Evolutionary conservation across 257 asterid genomes (phyloP).

Genomic region (Prunella vulgaris): DNA sequence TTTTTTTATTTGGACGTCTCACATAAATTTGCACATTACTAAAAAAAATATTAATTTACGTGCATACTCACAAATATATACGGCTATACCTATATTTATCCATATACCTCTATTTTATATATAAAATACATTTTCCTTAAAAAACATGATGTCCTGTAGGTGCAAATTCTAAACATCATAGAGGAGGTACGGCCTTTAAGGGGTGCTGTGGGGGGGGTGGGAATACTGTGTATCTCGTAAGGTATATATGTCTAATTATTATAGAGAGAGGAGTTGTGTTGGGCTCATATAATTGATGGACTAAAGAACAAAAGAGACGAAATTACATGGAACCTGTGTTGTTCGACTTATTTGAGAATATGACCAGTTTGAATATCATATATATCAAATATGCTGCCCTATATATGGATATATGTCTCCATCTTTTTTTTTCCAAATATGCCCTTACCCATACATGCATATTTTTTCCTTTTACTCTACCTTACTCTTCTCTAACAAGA

Average conservation of each 20-base stretch:
- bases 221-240: no score
- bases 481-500: background rate
- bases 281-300: slow-evolving; percentile 24
- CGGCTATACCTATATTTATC: no score
- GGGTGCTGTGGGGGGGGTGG: background rate
- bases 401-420: slow-evolving; percentile 12
- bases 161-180: no score
- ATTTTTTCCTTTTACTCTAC: background rate
- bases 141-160: no score
- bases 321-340: slow-evolving; percentile 71
- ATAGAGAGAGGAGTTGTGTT: background rate
- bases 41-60: no score
- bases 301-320: slow-evolving; percentile 61
- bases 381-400: slow-evolving; percentile 30
- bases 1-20: no score
- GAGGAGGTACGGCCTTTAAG: background rate
- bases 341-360: slow-evolving; percentile 49
- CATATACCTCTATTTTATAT: no score
- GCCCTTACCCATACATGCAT: background rate
- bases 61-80: no score
- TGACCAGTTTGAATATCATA: slow-evolving; percentile 22
- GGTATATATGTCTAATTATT: background rate
- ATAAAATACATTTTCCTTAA: no score
- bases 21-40: no score
- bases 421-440: background rate